phyloP scores from a whole-genome alignment of 2,329 filamentous ascomycete species.

The Thelonectria rubi region DNA sequence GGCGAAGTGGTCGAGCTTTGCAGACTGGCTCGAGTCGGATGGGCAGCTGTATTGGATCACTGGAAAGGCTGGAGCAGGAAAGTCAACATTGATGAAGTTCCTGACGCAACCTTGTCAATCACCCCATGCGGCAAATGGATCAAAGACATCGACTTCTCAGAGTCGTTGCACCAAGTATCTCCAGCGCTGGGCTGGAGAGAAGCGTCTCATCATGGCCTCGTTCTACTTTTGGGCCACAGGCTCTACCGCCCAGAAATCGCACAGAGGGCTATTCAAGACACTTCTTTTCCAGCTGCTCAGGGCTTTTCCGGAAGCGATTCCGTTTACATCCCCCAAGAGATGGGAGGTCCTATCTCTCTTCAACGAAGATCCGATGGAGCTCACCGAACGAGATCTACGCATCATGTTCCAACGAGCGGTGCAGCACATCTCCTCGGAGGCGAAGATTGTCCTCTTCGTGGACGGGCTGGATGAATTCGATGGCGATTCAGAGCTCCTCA shows the following conservation, averaged over 20 bases:
- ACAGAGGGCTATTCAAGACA: conserved; percentile 10
- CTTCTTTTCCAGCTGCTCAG: conserved; percentile 20
- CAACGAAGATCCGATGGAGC: neutral
- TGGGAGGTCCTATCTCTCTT: conserved; percentile 27
- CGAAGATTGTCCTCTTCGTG: neutral
- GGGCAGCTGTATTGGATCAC: conserved; percentile 1
- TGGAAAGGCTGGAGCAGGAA: conserved; percentile 2
- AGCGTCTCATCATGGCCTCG: neutral
- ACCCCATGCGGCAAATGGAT: neutral
- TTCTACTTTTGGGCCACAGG: conserved; percentile 33
- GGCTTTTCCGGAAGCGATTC: neutral
- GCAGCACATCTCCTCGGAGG: neutral
- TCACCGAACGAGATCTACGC: conserved; percentile 2
- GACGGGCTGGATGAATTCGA: conserved; percentile 18
- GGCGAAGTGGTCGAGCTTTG: neutral
- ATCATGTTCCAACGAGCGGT: neutral
- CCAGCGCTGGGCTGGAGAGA: neutral
- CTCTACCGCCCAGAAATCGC: neutral
- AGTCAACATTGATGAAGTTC: conserved; percentile 7
- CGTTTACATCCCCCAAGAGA: neutral
- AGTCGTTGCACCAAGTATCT: neutral
- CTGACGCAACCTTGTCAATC: neutral
- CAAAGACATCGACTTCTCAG: too few species aligned
- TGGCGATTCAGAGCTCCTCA: neutral
- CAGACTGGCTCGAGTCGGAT: neutral